A percentile compares a stretch with the other conserved stretches of the same genome.
Evolutionary conservation across 2,329 filamentous ascomycete species (phyloP).

Genomic region (Stachybotrys echinatus): DNA sequence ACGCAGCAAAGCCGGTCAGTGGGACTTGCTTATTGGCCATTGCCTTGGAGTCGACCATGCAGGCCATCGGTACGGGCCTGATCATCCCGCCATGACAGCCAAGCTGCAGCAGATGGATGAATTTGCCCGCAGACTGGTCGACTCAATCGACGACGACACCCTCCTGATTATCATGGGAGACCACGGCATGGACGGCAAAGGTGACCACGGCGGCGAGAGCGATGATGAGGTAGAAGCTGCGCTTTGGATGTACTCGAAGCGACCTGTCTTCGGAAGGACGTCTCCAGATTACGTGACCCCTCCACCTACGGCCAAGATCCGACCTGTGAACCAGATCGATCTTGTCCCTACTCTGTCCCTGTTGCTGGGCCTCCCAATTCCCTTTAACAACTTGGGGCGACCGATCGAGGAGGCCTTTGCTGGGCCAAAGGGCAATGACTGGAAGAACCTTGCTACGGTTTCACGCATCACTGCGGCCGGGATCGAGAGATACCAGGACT

Average conservation of each 20-base stretch:
- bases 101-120: slow-evolving; percentile 90
- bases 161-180: slow-evolving; percentile 97
- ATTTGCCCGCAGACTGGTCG: slow-evolving; percentile 68
- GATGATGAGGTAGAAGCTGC: slow-evolving; percentile 93
- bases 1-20: slow-evolving; percentile 58
- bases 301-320: slow-evolving; percentile 68
- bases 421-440: slow-evolving; percentile 62
- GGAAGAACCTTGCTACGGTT: slow-evolving; percentile 71
- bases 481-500: slow-evolving; percentile 81
- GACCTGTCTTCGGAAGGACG: slow-evolving; percentile 74
- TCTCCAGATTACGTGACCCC: slow-evolving; percentile 52
- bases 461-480: slow-evolving; percentile 76
- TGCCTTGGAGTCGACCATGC: slow-evolving; percentile 95
- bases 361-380: slow-evolving; percentile 84
- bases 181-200: slow-evolving; percentile 96
- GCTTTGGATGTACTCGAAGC: slow-evolving; percentile 97
- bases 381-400: slow-evolving; percentile 89
- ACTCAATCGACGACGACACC: slow-evolving; percentile 74
- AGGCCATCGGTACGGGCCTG: slow-evolving; percentile 90
- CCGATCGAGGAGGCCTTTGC: slow-evolving; percentile 94
- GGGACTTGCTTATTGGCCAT: slow-evolving; percentile 95
- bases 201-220: slow-evolving; percentile 96
- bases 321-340: slow-evolving; percentile 82
- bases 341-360: slow-evolving; percentile 88
- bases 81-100: slow-evolving; percentile 84